These are phyloP conservation scores for Fusarium nodosum DNA, from an alignment of 2,329 filamentous ascomycete species.

Conservation along the genomic window DNA sequence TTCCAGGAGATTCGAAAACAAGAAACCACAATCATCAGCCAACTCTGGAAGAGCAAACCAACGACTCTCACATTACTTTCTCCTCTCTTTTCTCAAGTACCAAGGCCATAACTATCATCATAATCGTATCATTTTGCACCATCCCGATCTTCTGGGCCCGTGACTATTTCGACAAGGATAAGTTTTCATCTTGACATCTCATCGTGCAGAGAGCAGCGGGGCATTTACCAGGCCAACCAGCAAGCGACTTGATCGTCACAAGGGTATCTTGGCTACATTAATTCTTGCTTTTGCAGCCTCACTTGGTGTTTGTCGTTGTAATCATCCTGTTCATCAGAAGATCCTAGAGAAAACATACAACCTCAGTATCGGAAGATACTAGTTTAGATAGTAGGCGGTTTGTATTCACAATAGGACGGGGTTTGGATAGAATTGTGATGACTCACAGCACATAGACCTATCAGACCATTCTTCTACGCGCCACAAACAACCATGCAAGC, in stretches of 20 bases:
- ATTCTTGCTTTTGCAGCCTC: neutral
- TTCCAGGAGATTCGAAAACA: too few species aligned
- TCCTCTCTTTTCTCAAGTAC: too few species aligned
- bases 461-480: neutral
- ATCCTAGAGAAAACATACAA: too few species aligned
- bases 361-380: too few species aligned
- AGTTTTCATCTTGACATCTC: neutral
- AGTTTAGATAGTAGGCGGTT: too few species aligned
- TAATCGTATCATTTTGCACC: neutral
- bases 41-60: too few species aligned
- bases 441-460: neutral
- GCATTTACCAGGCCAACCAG: neutral
- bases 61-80: too few species aligned
- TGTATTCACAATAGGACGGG: neutral
- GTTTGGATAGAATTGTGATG: neutral
- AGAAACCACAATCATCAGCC: too few species aligned
- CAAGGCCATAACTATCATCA: too few species aligned
- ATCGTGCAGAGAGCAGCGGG: constrained; percentile 1
- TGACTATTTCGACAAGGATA: constrained; percentile 1
- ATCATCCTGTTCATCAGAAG: too few species aligned
- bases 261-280: neutral
- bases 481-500: neutral
- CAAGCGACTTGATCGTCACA: constrained; percentile 3
- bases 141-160: neutral
- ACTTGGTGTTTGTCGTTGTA: too few species aligned